Percentiles rank a stretch among this genome's conserved stretches.
Evolutionary conservation across 1,284 basidiomycete genomes (phyloP).

Genomic region (Melampsora americana): DNA sequence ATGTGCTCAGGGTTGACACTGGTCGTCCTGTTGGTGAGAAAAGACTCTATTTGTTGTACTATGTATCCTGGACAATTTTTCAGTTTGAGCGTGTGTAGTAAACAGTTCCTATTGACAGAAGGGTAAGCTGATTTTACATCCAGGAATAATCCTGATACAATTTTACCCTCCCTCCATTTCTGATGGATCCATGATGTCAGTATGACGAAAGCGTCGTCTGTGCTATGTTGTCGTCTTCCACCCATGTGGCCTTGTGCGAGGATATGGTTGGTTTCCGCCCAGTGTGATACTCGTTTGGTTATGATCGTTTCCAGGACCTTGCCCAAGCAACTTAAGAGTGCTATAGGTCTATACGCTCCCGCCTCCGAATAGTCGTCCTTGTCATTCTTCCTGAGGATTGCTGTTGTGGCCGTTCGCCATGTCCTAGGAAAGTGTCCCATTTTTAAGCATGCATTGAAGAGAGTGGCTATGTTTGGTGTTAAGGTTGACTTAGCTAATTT

Average conservation of each 20-base stretch:
- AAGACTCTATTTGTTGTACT: not conserved
- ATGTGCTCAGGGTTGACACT: too few species aligned
- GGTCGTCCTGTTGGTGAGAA: constrained; percentile 3
- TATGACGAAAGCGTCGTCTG: not conserved
- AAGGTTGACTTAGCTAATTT: not conserved
- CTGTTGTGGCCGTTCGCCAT: not conserved
- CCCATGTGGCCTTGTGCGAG: not conserved
- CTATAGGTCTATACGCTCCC: not conserved
- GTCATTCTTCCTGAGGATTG: not conserved
- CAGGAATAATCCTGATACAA: not conserved
- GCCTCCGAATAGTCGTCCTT: constrained; percentile 10
- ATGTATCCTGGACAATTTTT: not conserved
- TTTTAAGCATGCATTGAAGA: not conserved
- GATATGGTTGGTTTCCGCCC: not conserved
- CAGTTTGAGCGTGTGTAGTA: not conserved
- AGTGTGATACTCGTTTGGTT: not conserved
- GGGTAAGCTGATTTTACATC: constrained; percentile 31
- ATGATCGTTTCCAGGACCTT: not conserved
- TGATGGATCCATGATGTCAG: too few species aligned
- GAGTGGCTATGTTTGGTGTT: not conserved
- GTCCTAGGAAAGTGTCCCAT: not conserved
- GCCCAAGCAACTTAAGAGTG: not conserved
- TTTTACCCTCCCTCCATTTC: constrained; percentile 24
- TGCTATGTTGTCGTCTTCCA: not conserved
- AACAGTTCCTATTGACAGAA: not conserved